phyloP scores from a whole-genome alignment of 768 basidiomycete species.

The Lentinula raphanica region DNA sequence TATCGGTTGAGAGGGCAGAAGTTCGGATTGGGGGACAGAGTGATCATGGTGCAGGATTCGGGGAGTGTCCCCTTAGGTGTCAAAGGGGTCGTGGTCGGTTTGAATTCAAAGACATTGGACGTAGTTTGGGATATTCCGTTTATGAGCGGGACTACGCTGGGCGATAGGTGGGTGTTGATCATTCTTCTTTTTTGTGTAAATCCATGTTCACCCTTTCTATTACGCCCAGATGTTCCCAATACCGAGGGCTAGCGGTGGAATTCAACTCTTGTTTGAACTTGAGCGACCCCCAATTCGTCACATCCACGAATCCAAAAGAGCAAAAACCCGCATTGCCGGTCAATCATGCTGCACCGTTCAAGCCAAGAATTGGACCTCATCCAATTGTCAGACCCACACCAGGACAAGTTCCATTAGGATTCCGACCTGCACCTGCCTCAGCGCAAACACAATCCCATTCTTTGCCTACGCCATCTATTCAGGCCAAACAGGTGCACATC shows the following conservation, averaged over 20 bases:
- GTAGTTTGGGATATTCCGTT: slow-evolving; percentile 96
- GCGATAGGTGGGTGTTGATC: slow-evolving; percentile 63
- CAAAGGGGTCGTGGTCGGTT: slow-evolving; percentile 90
- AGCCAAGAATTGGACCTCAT: slow-evolving; percentile 62
- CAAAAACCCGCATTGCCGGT: slow-evolving; percentile 39
- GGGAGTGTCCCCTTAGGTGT: slow-evolving; percentile 86
- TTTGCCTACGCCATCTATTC: neutral
- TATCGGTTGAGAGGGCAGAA: slow-evolving; percentile 86
- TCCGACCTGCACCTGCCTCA: slow-evolving; percentile 45
- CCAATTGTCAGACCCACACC: slow-evolving; percentile 52
- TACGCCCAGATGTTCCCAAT: slow-evolving; percentile 73
- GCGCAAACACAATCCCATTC: neutral
- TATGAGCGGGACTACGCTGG: slow-evolving; percentile 85
- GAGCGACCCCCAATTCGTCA: slow-evolving; percentile 78
- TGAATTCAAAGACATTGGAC: slow-evolving; percentile 85
- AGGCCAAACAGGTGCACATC: neutral
- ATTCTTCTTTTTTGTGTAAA: neutral
- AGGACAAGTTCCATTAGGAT: slow-evolving; percentile 56
- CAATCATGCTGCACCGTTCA: slow-evolving; percentile 45
- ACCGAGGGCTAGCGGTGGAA: slow-evolving; percentile 85
- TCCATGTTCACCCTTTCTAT: slow-evolving; percentile 6
- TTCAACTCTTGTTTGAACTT: slow-evolving; percentile 89
- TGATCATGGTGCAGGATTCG: slow-evolving; percentile 93
- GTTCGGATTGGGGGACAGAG: slow-evolving; percentile 87
- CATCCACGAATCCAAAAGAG: slow-evolving; percentile 60